Base-by-base conservation (phyloP, 495 filamentous ascomycete species). In the Xylaria curta region DNA sequence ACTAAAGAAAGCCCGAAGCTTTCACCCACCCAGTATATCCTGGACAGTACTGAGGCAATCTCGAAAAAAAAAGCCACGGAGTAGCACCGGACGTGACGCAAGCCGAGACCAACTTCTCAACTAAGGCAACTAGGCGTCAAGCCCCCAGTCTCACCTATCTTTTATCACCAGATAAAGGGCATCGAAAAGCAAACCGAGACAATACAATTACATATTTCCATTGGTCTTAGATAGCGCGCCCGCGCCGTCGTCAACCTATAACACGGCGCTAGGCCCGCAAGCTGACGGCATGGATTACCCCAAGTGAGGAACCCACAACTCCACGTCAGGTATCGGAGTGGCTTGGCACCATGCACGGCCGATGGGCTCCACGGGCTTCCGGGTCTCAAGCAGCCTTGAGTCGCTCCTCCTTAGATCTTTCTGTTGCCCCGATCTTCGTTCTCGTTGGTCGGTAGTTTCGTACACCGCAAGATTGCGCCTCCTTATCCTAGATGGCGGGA, bases 181-280 rank as follows among this genome's bases (percentile, higher is more conserved):
- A 1, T n/a, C 21, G 26, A 44, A 36, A 67, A 28, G 33, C n/a
- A 56, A 40, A 1, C 36, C 56, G 33, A 49, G 28, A 28, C 6
- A 19, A 42, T 21, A 24, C 42, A 54, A 42, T 67, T 67, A 67
- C 65, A 67, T 67, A 67, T 67, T 67, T 67, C 65, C 49, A 67
- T 67, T 67, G 65, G 65, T 67, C 65, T 67, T 67, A 67, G 65
- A 67, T 67, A 67, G 56, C 10, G 65, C 65, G 56, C 49, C n/a
- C 10, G 65, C 31, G 31, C 33, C 65, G 21, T 28, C 65, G 49
- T 67, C 65, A 40, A 67, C 65, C 65, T 67, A 67, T 67, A 56
- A 67, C 65, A 56, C 65, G 65, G 65, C 65, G 33, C 49, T 51
- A 51, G 65, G 49, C 65, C 65, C 49, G 49, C 49, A 67, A 44